These are phyloP conservation scores for Seiridium cupressi DNA, from an alignment of 2,329 filamentous ascomycete genomes.

Conservation along the genomic window DNA sequence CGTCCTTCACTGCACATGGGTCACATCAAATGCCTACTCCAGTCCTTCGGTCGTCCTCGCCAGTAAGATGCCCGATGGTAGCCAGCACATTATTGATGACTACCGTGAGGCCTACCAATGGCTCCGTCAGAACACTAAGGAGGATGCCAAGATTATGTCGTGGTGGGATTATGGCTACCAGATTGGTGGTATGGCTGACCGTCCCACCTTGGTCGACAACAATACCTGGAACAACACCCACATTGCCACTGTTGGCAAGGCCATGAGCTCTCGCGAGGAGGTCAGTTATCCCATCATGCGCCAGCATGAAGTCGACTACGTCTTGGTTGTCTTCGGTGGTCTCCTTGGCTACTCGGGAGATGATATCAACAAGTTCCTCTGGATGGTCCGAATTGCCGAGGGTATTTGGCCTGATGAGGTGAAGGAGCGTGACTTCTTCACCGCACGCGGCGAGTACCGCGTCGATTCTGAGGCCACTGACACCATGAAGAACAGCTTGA, in stretches of 20 bases:
- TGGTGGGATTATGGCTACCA: slow-evolving; percentile 99
- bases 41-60: slow-evolving; percentile 96
- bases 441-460: slow-evolving; percentile 86
- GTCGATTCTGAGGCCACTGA: slow-evolving; percentile 92
- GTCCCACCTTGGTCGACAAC: slow-evolving; percentile 96
- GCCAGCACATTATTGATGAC: slow-evolving; percentile 97
- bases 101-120: slow-evolving; percentile 99
- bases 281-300: slow-evolving; percentile 98
- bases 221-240: slow-evolving; percentile 99
- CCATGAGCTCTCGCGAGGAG: slow-evolving; percentile 96
- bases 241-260: slow-evolving; percentile 97
- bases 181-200: slow-evolving; percentile 98
- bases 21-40: slow-evolving; percentile 97
- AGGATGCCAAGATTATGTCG: slow-evolving; percentile 97
- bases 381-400: slow-evolving; percentile 99
- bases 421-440: slow-evolving; percentile 96
- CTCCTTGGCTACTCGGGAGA: slow-evolving; percentile 96
- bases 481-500: slow-evolving; percentile 98
- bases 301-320: slow-evolving; percentile 97
- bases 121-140: slow-evolving; percentile 93
- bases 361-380: slow-evolving; percentile 99
- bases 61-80: slow-evolving; percentile 87
- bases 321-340: slow-evolving; percentile 95
- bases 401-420: slow-evolving; percentile 99
- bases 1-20: slow-evolving; percentile 98